Evolutionary conservation across 2,329 filamentous ascomycete species (phyloP).

Genomic region (Arachnopeziza araneosa): DNA sequence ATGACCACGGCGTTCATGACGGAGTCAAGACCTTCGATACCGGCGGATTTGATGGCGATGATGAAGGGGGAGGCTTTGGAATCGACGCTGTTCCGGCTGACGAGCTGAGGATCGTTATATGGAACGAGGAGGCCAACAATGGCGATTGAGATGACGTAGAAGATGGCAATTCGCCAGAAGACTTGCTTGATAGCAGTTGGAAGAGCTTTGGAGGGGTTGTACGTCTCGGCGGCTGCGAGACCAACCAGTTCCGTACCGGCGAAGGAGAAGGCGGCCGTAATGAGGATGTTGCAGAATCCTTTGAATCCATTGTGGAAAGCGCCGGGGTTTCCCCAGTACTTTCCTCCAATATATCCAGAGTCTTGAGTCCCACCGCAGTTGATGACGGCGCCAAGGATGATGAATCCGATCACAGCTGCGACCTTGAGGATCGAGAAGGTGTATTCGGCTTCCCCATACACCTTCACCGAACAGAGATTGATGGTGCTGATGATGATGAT

Average conservation of each 20-base stretch:
- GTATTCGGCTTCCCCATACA: constrained; percentile 87
- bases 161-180: constrained; percentile 91
- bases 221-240: constrained; percentile 71
- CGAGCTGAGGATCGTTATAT: constrained; percentile 59
- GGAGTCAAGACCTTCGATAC: constrained; percentile 73
- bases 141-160: constrained; percentile 79
- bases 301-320: constrained; percentile 81
- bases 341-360: constrained; percentile 73
- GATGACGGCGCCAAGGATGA: constrained; percentile 80
- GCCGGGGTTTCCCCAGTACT: constrained; percentile 72
- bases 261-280: constrained; percentile 72
- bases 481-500: constrained; percentile 69
- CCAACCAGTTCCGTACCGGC: constrained; percentile 74
- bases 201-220: constrained; percentile 73
- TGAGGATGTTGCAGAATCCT: constrained; percentile 70
- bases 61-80: constrained; percentile 84
- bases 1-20: constrained; percentile 94
- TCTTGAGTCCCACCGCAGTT: constrained; percentile 75
- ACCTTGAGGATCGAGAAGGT: constrained; percentile 85
- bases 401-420: constrained; percentile 80
- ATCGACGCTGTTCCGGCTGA: constrained; percentile 54
- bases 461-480: constrained; percentile 82
- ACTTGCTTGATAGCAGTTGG: constrained; percentile 89
- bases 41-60: constrained; percentile 81
- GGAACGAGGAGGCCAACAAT: constrained; percentile 80